Evolutionary conservation across 2,329 filamentous ascomycete genomes (phyloP).

Genomic region (Boeremia lycopersici): DNA sequence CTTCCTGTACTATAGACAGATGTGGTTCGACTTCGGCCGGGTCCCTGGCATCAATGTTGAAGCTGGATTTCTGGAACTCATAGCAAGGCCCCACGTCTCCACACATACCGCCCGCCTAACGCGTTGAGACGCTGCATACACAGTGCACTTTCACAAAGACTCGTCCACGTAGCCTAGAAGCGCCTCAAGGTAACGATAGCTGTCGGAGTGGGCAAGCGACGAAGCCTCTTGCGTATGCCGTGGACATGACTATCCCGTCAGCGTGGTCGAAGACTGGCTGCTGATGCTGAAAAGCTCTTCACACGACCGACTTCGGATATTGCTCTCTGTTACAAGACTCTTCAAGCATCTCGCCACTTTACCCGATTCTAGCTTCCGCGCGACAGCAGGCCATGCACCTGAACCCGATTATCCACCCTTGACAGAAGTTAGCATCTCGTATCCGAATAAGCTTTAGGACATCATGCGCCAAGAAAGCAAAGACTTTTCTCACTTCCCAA

Average conservation of each 20-base stretch:
- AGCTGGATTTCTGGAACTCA: not conserved
- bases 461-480: not conserved
- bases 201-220: constrained; percentile 1
- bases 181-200: not conserved
- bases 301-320: not conserved
- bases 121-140: not conserved
- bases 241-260: not conserved
- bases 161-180: not conserved
- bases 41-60: not conserved
- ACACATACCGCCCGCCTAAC: constrained; percentile 7
- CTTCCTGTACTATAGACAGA: not conserved
- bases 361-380: not conserved
- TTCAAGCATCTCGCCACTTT: not conserved
- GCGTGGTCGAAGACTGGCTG: constrained; percentile 2
- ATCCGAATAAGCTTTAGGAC: not conserved
- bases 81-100: not conserved
- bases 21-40: constrained; percentile 3
- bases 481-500: not conserved
- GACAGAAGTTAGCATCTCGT: not conserved
- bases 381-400: too few species aligned
- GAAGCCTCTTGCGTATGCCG: not conserved
- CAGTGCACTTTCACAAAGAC: not conserved
- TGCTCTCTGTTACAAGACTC: not conserved
- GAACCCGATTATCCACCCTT: not conserved
- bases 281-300: not conserved